A percentile compares a stretch with the other conserved stretches of the same genome.
These are phyloP conservation scores for Mortierella sp. DNA, from an alignment of 371 early-diverging fungal species.

Conservation along the genomic window DNA sequence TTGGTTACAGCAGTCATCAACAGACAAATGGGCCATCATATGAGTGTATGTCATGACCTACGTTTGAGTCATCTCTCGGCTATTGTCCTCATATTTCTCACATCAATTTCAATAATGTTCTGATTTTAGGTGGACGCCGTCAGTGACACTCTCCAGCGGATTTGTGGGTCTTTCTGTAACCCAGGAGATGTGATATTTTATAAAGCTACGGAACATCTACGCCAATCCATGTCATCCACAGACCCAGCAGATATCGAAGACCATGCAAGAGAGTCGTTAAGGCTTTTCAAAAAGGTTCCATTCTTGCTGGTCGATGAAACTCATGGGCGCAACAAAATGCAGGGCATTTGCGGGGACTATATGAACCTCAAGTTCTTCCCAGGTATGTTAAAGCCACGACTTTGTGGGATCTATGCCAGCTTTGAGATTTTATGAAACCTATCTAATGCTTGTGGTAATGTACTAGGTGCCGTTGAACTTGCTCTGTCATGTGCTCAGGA, in stretches of 20 bases:
- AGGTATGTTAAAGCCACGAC: conserved; percentile 8
- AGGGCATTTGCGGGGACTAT: conserved; percentile 69
- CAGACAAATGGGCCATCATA: conserved; percentile 70
- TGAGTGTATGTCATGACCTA: conserved; percentile 57
- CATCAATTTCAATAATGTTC: background rate
- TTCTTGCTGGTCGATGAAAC: conserved; percentile 52
- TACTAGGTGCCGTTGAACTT: conserved; percentile 72
- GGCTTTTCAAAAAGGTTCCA: conserved; percentile 66
- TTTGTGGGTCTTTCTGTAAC: conserved; percentile 82
- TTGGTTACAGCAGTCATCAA: conserved; percentile 81
- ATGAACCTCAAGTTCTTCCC: conserved; percentile 63
- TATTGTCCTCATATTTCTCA: background rate
- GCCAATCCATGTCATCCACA: conserved; percentile 59
- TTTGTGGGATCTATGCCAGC: background rate
- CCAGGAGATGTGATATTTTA: conserved; percentile 80
- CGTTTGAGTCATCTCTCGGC: background rate
- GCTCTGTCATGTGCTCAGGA: conserved; percentile 77
- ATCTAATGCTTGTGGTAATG: background rate
- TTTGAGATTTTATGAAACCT: background rate
- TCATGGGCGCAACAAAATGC: conserved; percentile 66
- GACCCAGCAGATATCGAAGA: conserved; percentile 62
- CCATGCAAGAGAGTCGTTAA: conserved; percentile 70
- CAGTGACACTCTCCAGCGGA: conserved; percentile 67
- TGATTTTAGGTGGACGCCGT: conserved; percentile 59
- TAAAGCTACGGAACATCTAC: conserved; percentile 76